Evolutionary conservation across 2,329 filamentous ascomycete species (phyloP), one percentile per base, ranked within the genome.

Genomic region (Esteya vermicola): DNA sequence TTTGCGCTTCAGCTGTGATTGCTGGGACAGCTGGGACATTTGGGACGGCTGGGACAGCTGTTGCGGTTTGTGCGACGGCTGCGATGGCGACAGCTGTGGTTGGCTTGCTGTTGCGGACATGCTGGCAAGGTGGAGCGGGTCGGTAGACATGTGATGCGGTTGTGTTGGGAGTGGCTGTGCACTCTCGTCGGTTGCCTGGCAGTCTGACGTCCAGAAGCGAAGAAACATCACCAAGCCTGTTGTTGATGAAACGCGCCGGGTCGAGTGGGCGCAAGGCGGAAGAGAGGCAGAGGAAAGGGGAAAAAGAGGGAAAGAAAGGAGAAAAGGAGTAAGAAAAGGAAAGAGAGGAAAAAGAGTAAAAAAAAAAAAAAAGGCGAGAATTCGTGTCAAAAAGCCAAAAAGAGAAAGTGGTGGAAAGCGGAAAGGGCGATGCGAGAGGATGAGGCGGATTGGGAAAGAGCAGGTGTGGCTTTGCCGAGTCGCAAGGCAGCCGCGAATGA

Each of bases 171-270:
- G n/a, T n/a, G n/a, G n/a, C 49, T 63, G 58, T 52, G 64, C 54
- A 47, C 61, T 57, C 57, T 63, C 65, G 42, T 75, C 70, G 61
- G 64, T 68, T 65, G 65, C 68, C 66, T 66, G 65, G 48, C 67
- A 60, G 52, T 75, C 73, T 51, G 68, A 65, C 52, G 64, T 62
- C 70, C 72, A 77, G 54, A 76, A 72, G 50, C 69, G 65, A 59
- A 78, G 65, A 59, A 78, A 76, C 72, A 77, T 77, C 60, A 64
- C 63, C 60, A 64, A 60, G 28, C 6, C 26, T 57, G 56, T 52
- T 51, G 49, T 40, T 14, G 28, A 31, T 31, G 28, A 49, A 44
- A n/a, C n/a, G n/a, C n/a, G n/a, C n/a, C n/a, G n/a, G n/a, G n/a
- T n/a, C n/a, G n/a, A n/a, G n/a, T n/a, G n/a, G n/a, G n/a, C n/a